Conservation (phyloP, 805 yeast genomes). For the Clavispora phyllophila region DNA sequence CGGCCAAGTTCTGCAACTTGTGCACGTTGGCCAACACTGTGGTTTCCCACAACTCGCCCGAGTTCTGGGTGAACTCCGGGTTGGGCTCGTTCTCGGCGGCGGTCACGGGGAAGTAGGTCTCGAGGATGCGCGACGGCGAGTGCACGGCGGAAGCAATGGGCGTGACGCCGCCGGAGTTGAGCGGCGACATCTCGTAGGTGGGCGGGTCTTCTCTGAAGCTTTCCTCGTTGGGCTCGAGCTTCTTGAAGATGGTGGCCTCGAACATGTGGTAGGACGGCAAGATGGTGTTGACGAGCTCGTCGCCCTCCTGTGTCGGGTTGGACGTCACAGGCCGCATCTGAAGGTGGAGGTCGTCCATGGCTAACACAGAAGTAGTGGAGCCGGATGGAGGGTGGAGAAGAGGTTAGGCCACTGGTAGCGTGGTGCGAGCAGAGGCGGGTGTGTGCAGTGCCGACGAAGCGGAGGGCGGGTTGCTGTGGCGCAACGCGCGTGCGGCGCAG, state of each 20-base stretch:
- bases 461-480: too few relatives aligned
- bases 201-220: slow-evolving; percentile 40
- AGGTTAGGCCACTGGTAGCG: too few relatives aligned
- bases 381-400: background rate
- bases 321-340: slow-evolving; percentile 2
- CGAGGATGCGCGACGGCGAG: slow-evolving; percentile 17
- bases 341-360: background rate
- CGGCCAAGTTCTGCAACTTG: slow-evolving; percentile 29
- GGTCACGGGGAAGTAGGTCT: slow-evolving; percentile 13
- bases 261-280: slow-evolving; percentile 43
- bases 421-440: too few relatives aligned
- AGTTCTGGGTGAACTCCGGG: slow-evolving; percentile 9
- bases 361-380: background rate
- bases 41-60: slow-evolving; percentile 28
- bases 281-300: slow-evolving; percentile 29
- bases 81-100: slow-evolving; percentile 5
- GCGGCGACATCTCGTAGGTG: slow-evolving; percentile 21
- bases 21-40: slow-evolving; percentile 41
- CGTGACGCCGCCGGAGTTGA: slow-evolving; percentile 15
- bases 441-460: too few relatives aligned
- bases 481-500: too few relatives aligned
- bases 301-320: slow-evolving; percentile 16
- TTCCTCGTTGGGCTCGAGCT: slow-evolving; percentile 32
- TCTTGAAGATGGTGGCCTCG: slow-evolving; percentile 37
- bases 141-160: slow-evolving; percentile 6